Conservation (phyloP, 2,329 filamentous ascomycete genomes). For the Colletotrichum echinochloae region DNA sequence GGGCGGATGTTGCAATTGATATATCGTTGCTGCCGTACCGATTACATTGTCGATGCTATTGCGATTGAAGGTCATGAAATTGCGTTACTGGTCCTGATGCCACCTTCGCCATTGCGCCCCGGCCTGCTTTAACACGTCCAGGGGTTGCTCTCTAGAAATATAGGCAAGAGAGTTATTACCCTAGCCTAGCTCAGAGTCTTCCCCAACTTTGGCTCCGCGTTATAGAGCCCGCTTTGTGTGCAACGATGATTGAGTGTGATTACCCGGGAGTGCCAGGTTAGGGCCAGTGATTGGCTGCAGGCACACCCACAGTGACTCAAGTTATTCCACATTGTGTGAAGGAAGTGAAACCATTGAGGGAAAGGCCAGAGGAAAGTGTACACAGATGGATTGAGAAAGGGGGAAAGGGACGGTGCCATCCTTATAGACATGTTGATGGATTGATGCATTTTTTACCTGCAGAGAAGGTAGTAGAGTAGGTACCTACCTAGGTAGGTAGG, state of each 20-base stretch:
- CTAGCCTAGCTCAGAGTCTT: constrained; percentile 14
- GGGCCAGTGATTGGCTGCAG: constrained; percentile 2
- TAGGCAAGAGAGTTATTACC: neutral
- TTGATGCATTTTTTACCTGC: no score
- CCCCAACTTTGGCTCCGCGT: constrained; percentile 19
- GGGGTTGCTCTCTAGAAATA: constrained; percentile 3
- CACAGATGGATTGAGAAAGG: neutral
- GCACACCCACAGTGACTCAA: constrained; percentile 1
- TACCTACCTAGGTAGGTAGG: no score
- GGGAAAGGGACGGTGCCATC: neutral
- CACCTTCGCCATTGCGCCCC: neutral
- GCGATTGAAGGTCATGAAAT: neutral
- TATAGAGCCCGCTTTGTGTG: constrained; percentile 22
- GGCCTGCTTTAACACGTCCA: constrained; percentile 11
- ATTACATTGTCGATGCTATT: neutral
- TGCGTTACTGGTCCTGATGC: neutral
- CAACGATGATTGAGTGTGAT: constrained; percentile 19
- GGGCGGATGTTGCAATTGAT: constrained; percentile 8
- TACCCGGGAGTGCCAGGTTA: neutral
- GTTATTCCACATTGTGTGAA: neutral
- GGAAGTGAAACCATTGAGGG: constrained; percentile 5
- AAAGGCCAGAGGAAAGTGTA: neutral
- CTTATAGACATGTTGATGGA: neutral
- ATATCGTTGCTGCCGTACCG: neutral
- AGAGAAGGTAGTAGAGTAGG: no score